Evolutionary conservation across 2,329 filamentous ascomycete species (phyloP).

Genomic region (Venturia effusa): DNA sequence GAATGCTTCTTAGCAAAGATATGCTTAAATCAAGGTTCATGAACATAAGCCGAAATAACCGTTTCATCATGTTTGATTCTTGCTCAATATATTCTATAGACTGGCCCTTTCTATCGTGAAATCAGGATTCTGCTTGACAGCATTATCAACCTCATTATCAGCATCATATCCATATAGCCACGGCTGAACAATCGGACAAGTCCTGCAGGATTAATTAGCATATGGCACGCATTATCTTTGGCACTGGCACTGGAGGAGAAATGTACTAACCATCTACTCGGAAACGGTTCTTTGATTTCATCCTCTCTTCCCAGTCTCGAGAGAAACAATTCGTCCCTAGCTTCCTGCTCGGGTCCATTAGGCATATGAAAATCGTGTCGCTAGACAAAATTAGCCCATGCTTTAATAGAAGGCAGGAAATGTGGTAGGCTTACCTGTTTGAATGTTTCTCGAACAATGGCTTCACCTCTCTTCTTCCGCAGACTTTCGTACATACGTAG

Average conservation of each 20-base stretch:
- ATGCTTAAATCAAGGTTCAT: too few species aligned
- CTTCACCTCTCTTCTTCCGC: constrained; percentile 30
- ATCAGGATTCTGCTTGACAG: neutral
- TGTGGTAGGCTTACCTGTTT: constrained; percentile 23
- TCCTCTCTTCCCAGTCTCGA: constrained; percentile 43
- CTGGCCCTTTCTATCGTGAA: neutral
- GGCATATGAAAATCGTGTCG: constrained; percentile 31
- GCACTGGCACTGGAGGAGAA: neutral
- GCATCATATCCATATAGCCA: constrained; percentile 27
- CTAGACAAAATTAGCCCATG: constrained; percentile 12
- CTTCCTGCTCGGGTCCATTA: constrained; percentile 44
- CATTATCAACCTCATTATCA: constrained; percentile 19
- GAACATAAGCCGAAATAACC: neutral
- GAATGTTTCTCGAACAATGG: constrained; percentile 53
- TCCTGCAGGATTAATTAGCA: constrained; percentile 9
- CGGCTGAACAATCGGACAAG: constrained; percentile 24
- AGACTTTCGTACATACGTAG: constrained; percentile 13
- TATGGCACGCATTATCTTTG: neutral
- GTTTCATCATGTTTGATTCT: neutral
- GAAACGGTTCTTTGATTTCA: constrained; percentile 39
- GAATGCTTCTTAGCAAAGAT: too few species aligned
- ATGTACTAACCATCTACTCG: constrained; percentile 41
- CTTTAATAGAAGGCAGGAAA: neutral
- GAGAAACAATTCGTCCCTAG: constrained; percentile 33
- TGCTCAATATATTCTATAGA: neutral